Evolutionary conservation across 352 stramenopile genomes (phyloP).

Genomic region (Globisporangium recalcitrans): DNA sequence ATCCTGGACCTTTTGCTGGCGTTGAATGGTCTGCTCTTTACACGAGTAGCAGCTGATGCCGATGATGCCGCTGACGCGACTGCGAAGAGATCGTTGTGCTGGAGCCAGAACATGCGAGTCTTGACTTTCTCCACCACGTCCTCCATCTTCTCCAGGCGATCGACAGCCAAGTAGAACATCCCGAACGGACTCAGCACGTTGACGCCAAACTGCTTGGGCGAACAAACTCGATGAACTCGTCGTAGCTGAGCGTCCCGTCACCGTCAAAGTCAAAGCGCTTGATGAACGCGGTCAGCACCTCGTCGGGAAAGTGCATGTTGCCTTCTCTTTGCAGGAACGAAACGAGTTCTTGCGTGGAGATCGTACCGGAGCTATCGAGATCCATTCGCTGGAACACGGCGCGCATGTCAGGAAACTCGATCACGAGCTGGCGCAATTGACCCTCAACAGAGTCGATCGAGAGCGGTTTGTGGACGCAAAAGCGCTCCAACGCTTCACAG

Average conservation of each 20-base stretch:
- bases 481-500: slow-evolving; percentile 25
- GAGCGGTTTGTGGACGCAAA: slow-evolving; percentile 25
- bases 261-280: slow-evolving; percentile 41
- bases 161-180: slow-evolving; percentile 33
- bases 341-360: slow-evolving; percentile 28
- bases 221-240: slow-evolving; percentile 45
- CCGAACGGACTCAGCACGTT: slow-evolving; percentile 44
- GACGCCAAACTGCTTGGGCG: slow-evolving; percentile 35
- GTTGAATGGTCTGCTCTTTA: too few relatives aligned
- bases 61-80: slow-evolving; percentile 8
- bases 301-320: slow-evolving; percentile 25
- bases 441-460: slow-evolving; percentile 39
- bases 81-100: slow-evolving; percentile 46
- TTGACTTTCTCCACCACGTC: slow-evolving; percentile 33
- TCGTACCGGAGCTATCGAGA: slow-evolving; percentile 27
- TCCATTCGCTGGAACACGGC: slow-evolving; percentile 30
- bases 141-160: slow-evolving; percentile 23
- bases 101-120: slow-evolving; percentile 50
- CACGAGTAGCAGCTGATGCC: background rate
- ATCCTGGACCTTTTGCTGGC: too few relatives aligned
- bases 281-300: slow-evolving; percentile 33
- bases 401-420: slow-evolving; percentile 23
- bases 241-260: slow-evolving; percentile 34
- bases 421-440: slow-evolving; percentile 27
- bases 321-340: slow-evolving; percentile 27